phyloP scores from a whole-genome alignment of 139 green algal species.

The Asterochloris erici region DNA sequence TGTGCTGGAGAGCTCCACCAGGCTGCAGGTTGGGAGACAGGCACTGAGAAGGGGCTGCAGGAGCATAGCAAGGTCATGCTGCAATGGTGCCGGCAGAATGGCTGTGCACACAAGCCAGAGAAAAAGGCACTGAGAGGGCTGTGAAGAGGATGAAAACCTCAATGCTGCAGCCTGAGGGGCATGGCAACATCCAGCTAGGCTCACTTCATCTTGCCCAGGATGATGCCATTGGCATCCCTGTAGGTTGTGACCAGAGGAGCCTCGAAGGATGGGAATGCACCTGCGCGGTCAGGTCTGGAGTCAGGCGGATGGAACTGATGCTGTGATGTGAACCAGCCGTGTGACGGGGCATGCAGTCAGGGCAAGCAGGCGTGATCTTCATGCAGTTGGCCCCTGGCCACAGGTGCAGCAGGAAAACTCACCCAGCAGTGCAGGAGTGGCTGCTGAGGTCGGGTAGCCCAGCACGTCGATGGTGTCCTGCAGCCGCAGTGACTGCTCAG shows the following conservation, averaged over 20 bases:
- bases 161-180: too few relatives aligned
- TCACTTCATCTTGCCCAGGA: constrained; percentile 21
- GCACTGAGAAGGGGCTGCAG: too few relatives aligned
- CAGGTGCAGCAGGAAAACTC: background rate
- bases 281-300: background rate
- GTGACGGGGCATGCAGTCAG: too few relatives aligned
- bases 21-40: too few relatives aligned
- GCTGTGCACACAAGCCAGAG: too few relatives aligned
- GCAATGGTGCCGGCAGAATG: too few relatives aligned
- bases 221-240: constrained; percentile 18
- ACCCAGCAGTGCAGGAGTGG: constrained; percentile 9
- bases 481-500: background rate
- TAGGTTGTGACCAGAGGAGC: constrained; percentile 16
- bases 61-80: too few relatives aligned
- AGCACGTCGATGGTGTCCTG: constrained; percentile 16
- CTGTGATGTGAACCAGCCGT: background rate
- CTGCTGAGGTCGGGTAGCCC: constrained; percentile 15
- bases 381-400: background rate
- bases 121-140: too few relatives aligned
- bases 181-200: too few relatives aligned
- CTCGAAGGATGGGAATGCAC: background rate
- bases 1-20: constrained; percentile 7
- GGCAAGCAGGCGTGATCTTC: background rate
- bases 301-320: too few relatives aligned
- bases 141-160: too few relatives aligned